Base-by-base conservation (phyloP, 306 rosid species). In the Quercus suber region DNA sequence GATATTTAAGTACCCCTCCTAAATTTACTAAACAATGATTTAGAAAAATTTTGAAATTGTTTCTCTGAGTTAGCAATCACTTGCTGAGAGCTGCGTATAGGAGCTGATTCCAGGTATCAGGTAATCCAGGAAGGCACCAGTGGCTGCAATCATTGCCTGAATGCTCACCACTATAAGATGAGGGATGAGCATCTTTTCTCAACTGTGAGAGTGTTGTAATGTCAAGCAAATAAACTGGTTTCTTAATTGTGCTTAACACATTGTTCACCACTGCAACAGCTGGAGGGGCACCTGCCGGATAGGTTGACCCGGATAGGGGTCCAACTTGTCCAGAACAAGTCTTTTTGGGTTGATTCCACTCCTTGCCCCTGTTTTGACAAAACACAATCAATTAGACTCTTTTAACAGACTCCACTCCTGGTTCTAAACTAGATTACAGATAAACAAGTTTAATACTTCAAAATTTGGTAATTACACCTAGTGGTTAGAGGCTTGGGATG, bases 31-130 rank as follows among this genome's bases (percentile, higher is more conserved):
- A 78, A 58, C 52, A 68, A 68, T 68, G 52, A 35, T 35, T 68
- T 19, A 27, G 53, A 49, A 49, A 12, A 41, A 0, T 41, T 37
- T 7, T 41, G 21, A 69, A 81, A 75, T 12, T 52, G 30, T 65
- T 56, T n/a, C 9, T 49, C 6, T 28, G 68, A 71, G 49, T 55
- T n/a, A 30, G 41, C 53, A 59, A 55, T 88, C 86, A 87, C 86
- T 77, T 84, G 60, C 76, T 67, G 53, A 95, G 96, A 25, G 94
- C 88, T 21, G 99, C 97, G 58, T 90, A 91, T 13, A 93, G 79
- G 76, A 95, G 98, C 73, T 91, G 98, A 86, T 95, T 95, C 99
- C 99, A 95, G 17, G 97, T 90, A 80, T 95, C 99, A 7, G 99
- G 99, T 73, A 92, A 78, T 15, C 99, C 99, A 6, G 99, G 99